phyloP scores from a whole-genome alignment of 306 rosid species.

The Vigna trinervia region DNA sequence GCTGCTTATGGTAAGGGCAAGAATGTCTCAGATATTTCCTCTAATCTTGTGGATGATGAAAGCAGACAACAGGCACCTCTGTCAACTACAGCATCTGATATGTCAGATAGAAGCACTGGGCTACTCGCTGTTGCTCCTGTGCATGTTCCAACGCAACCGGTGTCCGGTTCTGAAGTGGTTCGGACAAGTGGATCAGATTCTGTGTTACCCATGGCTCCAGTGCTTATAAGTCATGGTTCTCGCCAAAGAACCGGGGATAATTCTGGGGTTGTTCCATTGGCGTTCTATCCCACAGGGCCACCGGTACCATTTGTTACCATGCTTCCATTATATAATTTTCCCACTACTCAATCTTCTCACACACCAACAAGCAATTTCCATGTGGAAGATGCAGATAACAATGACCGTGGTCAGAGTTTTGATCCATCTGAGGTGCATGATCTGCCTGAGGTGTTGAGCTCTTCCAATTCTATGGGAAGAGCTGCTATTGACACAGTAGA shows the following conservation, averaged over 20 bases:
- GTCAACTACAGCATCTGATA: slow-evolving; percentile 49
- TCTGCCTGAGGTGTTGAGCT: slow-evolving; percentile 52
- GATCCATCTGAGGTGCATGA: slow-evolving; percentile 58
- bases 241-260: slow-evolving; percentile 66
- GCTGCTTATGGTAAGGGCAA: slow-evolving; percentile 58
- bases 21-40: slow-evolving; percentile 64
- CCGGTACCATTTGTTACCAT: slow-evolving; percentile 79
- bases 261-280: slow-evolving; percentile 60
- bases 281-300: slow-evolving; percentile 84
- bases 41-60: slow-evolving; percentile 60
- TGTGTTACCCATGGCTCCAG: slow-evolving; percentile 54
- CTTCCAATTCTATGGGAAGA: slow-evolving; percentile 50
- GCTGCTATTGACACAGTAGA: slow-evolving; percentile 52
- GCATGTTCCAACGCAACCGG: slow-evolving; percentile 62
- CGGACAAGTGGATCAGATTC: slow-evolving; percentile 73
- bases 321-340: slow-evolving; percentile 71
- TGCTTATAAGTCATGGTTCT: slow-evolving; percentile 62
- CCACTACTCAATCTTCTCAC: slow-evolving; percentile 61
- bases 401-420: slow-evolving; percentile 60
- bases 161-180: slow-evolving; percentile 60
- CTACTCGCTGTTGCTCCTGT: slow-evolving; percentile 46
- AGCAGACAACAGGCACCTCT: slow-evolving; percentile 56
- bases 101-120: slow-evolving; percentile 58
- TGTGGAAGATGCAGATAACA: slow-evolving; percentile 56
- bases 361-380: slow-evolving; percentile 57